Conservation (phyloP, 805 yeast genomes). For the Cyberlindnera sargentensis region DNA sequence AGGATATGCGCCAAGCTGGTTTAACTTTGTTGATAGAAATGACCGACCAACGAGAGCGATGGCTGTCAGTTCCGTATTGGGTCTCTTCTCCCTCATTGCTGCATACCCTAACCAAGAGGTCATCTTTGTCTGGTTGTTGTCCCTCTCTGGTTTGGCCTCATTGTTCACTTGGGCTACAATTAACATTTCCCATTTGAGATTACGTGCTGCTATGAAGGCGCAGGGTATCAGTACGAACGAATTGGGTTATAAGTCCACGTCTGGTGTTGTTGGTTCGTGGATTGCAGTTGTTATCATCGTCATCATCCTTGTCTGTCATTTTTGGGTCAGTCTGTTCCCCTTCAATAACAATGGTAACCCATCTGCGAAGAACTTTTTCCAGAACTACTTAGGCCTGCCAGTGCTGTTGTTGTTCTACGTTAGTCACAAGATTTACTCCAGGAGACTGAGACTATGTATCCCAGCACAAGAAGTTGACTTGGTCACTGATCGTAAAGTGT, state of each 20-base stretch:
- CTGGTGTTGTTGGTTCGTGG: slow-evolving; percentile 46
- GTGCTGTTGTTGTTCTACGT: slow-evolving; percentile 38
- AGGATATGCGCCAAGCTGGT: slow-evolving; percentile 49
- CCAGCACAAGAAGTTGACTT: slow-evolving; percentile 45
- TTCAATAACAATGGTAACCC: slow-evolving; percentile 33
- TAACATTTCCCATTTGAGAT: slow-evolving; percentile 46
- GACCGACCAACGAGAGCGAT: slow-evolving; percentile 58
- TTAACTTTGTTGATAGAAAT: slow-evolving; percentile 45
- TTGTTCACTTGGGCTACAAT: slow-evolving; percentile 58
- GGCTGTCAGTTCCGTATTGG: slow-evolving; percentile 40
- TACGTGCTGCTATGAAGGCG: slow-evolving; percentile 47
- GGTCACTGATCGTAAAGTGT: slow-evolving; percentile 44
- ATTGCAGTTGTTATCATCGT: slow-evolving; percentile 40
- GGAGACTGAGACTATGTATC: slow-evolving; percentile 27
- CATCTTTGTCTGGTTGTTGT: slow-evolving; percentile 60
- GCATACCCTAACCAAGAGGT: slow-evolving; percentile 48
- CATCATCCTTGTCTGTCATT: slow-evolving; percentile 48
- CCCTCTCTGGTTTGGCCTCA: slow-evolving; percentile 55
- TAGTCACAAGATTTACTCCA: slow-evolving; percentile 37
- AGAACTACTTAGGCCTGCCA: slow-evolving; percentile 43
- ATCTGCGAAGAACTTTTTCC: slow-evolving; percentile 37
- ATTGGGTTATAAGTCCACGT: slow-evolving; percentile 44
- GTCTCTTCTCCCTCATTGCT: slow-evolving; percentile 58
- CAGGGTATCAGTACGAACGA: slow-evolving; percentile 44
- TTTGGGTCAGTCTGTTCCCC: slow-evolving; percentile 61